Evolutionary conservation across 139 green algal species (phyloP), one percentile per base, ranked within the genome.

Genomic region (Tetradesmus obliquus): DNA sequence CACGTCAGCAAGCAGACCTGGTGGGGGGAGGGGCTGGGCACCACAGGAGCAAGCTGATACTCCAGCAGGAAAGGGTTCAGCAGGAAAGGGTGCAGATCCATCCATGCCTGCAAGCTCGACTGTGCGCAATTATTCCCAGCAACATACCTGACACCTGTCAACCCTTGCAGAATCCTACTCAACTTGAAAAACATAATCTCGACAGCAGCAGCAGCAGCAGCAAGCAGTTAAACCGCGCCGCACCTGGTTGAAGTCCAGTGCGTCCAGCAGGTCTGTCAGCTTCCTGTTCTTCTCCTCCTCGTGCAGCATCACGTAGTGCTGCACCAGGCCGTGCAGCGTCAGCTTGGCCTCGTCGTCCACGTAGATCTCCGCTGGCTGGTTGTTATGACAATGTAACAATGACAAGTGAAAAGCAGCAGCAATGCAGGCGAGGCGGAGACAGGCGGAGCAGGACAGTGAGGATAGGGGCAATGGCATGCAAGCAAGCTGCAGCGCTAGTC

Each of bases 241-340:
- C 55, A 96, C 97, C 96, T 99, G 98, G 94, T 99, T 99, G 96
- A 99, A 99, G 94, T 99, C 98, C 4, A 99, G 96, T 0, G 97
- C 96, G 92, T 99, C 98, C 91, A 99, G 95, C 88, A 99, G 95
- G 92, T 99, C 98, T 92, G 98, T 99, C 15, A 99, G 97, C 95
- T 99, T 99, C 54, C 98, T 93, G 96, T 99, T 99, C 96, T 99
- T 99, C 94, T 99, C 97, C 32, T 97, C 95, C 95, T 99, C 98
- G 58, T 98, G 96, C 94, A 99, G 94, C 97, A 98, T 98, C 60
- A 99, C 96, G 96, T 99, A 99, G 92, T 99, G 98, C 97, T 99
- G 98, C 89, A 99, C 98, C 89, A 99, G 95, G 82, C 98, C 98
- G 94, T 99, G 98, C 69, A 99, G 97, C 5, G 98, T 99, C n/a